A percentile compares a stretch with the other conserved stretches of the same genome.
Evolutionary conservation across 495 filamentous ascomycete species (phyloP).

Genomic region (Aspergillus mulundensis): DNA sequence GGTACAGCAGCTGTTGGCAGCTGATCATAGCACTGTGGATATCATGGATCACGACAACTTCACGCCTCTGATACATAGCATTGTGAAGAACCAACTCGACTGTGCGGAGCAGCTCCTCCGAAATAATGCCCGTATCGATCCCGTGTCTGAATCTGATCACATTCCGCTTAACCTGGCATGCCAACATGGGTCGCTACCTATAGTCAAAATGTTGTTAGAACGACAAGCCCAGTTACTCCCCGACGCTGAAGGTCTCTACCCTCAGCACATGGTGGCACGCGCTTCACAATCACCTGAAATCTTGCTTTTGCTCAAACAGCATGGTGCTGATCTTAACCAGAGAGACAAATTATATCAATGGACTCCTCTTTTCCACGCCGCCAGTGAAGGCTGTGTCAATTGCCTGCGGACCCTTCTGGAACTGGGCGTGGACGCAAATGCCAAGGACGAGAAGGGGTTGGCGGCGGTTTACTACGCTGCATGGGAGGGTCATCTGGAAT

Average conservation of each 20-base stretch:
- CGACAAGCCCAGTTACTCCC: constrained; percentile 72
- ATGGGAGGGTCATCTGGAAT: constrained; percentile 95
- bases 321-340: constrained; percentile 90
- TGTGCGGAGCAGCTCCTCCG: constrained; percentile 74
- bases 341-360: constrained; percentile 93
- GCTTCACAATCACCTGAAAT: constrained; percentile 77
- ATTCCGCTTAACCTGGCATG: constrained; percentile 92
- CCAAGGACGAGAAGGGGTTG: constrained; percentile 84
- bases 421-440: constrained; percentile 66
- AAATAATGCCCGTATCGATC: constrained; percentile 73
- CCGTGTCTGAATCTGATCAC: constrained; percentile 78
- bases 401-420: constrained; percentile 77
- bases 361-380: constrained; percentile 94
- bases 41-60: constrained; percentile 94
- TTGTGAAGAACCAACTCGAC: constrained; percentile 74
- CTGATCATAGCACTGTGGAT: constrained; percentile 66
- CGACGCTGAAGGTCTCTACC: constrained; percentile 93
- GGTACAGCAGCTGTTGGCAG: constrained; percentile 65
- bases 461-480: constrained; percentile 98
- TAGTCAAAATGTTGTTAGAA: constrained; percentile 78
- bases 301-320: constrained; percentile 71
- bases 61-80: constrained; percentile 90
- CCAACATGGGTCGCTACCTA: constrained; percentile 79
- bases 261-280: constrained; percentile 94
- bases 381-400: constrained; percentile 89